These are phyloP conservation scores for Pyrenophora tritici-repentis DNA, from an alignment of 2,329 filamentous ascomycete species.

Conservation along the genomic window DNA sequence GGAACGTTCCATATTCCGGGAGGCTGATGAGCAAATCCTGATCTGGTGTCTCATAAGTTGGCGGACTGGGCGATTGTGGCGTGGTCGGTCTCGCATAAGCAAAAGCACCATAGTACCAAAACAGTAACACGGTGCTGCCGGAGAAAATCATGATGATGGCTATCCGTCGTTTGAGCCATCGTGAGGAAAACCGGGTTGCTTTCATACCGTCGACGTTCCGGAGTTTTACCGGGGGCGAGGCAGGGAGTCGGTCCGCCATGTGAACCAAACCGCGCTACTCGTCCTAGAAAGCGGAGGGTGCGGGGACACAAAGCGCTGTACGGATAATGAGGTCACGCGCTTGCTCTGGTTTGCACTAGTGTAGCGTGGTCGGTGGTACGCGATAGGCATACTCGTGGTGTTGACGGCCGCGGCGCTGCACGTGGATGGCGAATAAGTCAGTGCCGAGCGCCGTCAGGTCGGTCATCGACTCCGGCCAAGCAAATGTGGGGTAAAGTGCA, in stretches of 20 bases:
- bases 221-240: slow-evolving; percentile 2
- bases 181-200: slow-evolving; percentile 13
- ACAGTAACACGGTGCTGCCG: slow-evolving; percentile 24
- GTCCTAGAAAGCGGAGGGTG: slow-evolving; percentile 7
- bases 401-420: slow-evolving; percentile 4
- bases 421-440: slow-evolving; percentile 9
- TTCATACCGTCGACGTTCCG: slow-evolving; percentile 9
- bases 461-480: slow-evolving; percentile 1
- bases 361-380: not conserved
- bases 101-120: slow-evolving; percentile 30
- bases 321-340: not conserved
- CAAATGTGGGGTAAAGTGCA: not conserved
- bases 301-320: slow-evolving; percentile 7
- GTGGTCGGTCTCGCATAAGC: slow-evolving; percentile 15
- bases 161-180: slow-evolving; percentile 25
- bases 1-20: slow-evolving; percentile 50
- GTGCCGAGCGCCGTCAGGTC: slow-evolving; percentile 7
- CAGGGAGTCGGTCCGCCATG: slow-evolving; percentile 18
- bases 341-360: slow-evolving; percentile 7
- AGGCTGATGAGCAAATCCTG: slow-evolving; percentile 37
- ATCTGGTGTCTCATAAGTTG: slow-evolving; percentile 13
- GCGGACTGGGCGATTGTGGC: slow-evolving; percentile 12
- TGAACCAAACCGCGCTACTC: slow-evolving; percentile 6
- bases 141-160: slow-evolving; percentile 28
- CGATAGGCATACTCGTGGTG: slow-evolving; percentile 11